These are phyloP conservation scores for Brachypodium distachyon DNA, from an alignment of 202 grass and related monocot species.

Conservation along the genomic window DNA sequence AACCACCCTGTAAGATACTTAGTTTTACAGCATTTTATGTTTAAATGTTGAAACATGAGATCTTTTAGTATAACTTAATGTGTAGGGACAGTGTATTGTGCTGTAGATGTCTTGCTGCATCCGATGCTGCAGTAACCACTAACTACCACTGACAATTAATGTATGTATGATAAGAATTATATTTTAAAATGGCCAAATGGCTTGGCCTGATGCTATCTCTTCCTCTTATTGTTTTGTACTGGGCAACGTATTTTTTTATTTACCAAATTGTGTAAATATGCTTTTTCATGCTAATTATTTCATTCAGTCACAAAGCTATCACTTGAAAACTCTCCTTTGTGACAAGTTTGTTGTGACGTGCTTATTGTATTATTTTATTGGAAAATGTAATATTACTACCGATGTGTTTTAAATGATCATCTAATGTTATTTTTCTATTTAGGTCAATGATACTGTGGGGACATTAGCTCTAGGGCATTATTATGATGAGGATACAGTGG, in stretches of 20 bases:
- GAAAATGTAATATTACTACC: neutral
- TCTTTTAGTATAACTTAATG: neutral
- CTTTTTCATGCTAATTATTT: neutral
- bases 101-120: neutral
- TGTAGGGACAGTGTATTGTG: neutral
- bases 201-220: neutral
- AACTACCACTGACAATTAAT: neutral
- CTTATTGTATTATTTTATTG: neutral
- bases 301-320: neutral
- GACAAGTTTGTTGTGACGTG: neutral
- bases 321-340: neutral
- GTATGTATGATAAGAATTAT: neutral
- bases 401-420: neutral
- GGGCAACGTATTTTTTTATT: neutral
- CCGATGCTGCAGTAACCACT: neutral
- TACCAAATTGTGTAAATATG: neutral
- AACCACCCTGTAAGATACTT: neutral
- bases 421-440: constrained; percentile 19
- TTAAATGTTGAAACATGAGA: neutral
- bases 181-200: neutral
- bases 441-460: constrained; percentile 91
- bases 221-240: neutral
- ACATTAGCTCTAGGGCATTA: constrained; percentile 90
- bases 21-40: neutral
- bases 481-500: constrained; percentile 74